Evolutionary conservation across 805 yeast genomes (phyloP).

Genomic region (Candida broadrunensis): DNA sequence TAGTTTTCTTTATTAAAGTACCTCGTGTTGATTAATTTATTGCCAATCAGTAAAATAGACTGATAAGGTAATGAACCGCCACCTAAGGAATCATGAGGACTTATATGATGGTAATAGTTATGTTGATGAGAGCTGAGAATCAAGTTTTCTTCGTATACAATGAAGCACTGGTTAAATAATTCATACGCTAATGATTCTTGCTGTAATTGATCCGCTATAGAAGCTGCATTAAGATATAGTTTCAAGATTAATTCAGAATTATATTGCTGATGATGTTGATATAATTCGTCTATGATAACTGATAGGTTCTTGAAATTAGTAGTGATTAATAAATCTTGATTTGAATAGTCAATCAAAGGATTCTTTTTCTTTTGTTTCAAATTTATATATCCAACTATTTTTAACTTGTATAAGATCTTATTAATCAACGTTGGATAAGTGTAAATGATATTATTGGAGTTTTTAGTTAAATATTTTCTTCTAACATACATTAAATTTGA

Average conservation of each 20-base stretch:
- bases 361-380: conserved; percentile 27
- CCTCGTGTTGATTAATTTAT: conserved; percentile 41
- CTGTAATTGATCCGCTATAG: conserved; percentile 73
- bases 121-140: conserved; percentile 14
- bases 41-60: conserved; percentile 44
- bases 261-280: conserved; percentile 31
- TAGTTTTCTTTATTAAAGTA: conserved; percentile 63
- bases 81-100: conserved; percentile 38
- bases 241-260: conserved; percentile 39
- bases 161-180: conserved; percentile 82
- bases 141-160: conserved; percentile 69
- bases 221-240: conserved; percentile 63
- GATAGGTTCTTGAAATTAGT: conserved; percentile 73
- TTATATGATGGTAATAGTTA: conserved; percentile 9
- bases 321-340: conserved; percentile 30
- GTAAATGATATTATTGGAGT: conserved; percentile 54
- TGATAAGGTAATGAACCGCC: conserved; percentile 52
- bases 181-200: conserved; percentile 79
- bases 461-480: conserved; percentile 48
- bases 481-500: conserved; percentile 32
- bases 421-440: conserved; percentile 78
- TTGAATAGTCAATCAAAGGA: conserved; percentile 18
- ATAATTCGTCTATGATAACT: conserved; percentile 65
- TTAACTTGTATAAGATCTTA: conserved; percentile 56
- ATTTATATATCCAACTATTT: conserved; percentile 35